Percentiles rank a stretch among this genome's conserved stretches.
These are phyloP conservation scores for Psilocybe subaeruginosa DNA, from an alignment of 768 basidiomycete species.

Conservation along the genomic window DNA sequence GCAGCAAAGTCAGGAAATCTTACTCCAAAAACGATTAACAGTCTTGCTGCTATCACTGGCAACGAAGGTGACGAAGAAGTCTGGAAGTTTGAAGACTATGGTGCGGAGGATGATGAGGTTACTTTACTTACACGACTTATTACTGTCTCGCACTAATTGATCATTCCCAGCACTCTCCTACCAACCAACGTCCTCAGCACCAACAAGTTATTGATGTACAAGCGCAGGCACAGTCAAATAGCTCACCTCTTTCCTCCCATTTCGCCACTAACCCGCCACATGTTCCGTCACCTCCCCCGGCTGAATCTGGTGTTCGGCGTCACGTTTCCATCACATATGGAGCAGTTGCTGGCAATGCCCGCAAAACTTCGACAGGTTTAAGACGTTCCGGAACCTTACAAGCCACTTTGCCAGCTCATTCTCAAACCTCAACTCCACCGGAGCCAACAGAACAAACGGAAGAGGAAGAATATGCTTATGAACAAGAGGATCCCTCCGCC, in stretches of 20 bases:
- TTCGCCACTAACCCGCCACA: slow-evolving; percentile 47
- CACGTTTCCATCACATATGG: slow-evolving; percentile 82
- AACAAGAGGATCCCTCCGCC: slow-evolving; percentile 46
- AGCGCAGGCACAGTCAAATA: slow-evolving; percentile 35
- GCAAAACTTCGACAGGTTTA: slow-evolving; percentile 54
- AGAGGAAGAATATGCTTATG: slow-evolving; percentile 55
- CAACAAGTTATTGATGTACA: slow-evolving; percentile 55
- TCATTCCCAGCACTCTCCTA: slow-evolving; percentile 24
- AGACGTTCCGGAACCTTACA: slow-evolving; percentile 81
- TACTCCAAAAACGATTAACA: slow-evolving; percentile 78
- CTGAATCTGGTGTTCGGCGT: slow-evolving; percentile 72
- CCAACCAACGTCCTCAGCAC: slow-evolving; percentile 37
- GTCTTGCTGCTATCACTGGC: slow-evolving; percentile 82
- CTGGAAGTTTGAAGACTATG: slow-evolving; percentile 72
- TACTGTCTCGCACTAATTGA: slow-evolving; percentile 7
- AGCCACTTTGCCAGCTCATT: slow-evolving; percentile 45
- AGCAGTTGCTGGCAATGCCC: slow-evolving; percentile 52
- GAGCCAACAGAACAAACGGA: slow-evolving; percentile 42
- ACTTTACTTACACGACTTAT: slow-evolving; percentile 10
- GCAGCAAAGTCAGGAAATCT: slow-evolving; percentile 58
- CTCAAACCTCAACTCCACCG: slow-evolving; percentile 41
- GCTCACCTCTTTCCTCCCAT: slow-evolving; percentile 68
- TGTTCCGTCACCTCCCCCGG: slow-evolving; percentile 72
- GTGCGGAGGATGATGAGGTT: slow-evolving; percentile 70
- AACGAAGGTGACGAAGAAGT: slow-evolving; percentile 89